phyloP scores from a whole-genome alignment of 768 basidiomycete species.

The Lentinula aciculospora region DNA sequence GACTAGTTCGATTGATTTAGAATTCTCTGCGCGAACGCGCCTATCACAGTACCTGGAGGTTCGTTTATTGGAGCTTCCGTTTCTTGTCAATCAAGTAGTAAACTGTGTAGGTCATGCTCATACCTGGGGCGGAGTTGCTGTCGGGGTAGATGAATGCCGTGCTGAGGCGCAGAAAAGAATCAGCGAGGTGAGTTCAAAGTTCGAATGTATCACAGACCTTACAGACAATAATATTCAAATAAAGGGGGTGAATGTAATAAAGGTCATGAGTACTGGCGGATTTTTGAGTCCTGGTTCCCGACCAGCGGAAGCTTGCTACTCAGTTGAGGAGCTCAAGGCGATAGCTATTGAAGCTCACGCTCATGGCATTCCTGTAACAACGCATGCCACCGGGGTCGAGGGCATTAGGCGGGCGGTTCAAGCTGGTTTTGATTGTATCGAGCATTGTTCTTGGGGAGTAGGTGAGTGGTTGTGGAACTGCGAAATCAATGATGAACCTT shows the following conservation, averaged over 20 bases:
- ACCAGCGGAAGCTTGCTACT: not conserved
- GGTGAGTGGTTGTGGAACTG: not conserved
- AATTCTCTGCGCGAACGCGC: not conserved
- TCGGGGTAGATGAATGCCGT: conserved; percentile 1
- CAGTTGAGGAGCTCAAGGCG: conserved; percentile 5
- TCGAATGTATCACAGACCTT: not conserved
- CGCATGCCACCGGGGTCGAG: conserved; percentile 5
- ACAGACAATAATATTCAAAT: not conserved
- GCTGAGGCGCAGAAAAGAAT: conserved; percentile 3
- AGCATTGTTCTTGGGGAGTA: conserved; percentile 5
- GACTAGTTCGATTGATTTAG: not conserved
- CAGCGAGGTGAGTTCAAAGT: not conserved
- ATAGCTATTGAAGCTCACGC: conserved; percentile 4
- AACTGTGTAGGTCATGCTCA: conserved; percentile 1
- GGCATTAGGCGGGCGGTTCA: conserved; percentile 1
- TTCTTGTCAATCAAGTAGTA: not conserved
- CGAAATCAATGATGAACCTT: not conserved
- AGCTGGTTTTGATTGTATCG: conserved; percentile 5
- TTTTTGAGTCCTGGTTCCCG: not conserved
- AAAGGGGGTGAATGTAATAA: conserved; percentile 1
- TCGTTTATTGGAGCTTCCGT: not conserved
- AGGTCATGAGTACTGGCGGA: conserved; percentile 5
- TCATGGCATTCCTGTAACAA: conserved; percentile 3
- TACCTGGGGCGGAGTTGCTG: conserved; percentile 3
- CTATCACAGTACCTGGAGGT: conserved; percentile 2